A percentile compares a stretch with the other conserved stretches of the same genome.
phyloP scores from a whole-genome alignment of 768 basidiomycete genomes.

The Astraeus odoratus region DNA sequence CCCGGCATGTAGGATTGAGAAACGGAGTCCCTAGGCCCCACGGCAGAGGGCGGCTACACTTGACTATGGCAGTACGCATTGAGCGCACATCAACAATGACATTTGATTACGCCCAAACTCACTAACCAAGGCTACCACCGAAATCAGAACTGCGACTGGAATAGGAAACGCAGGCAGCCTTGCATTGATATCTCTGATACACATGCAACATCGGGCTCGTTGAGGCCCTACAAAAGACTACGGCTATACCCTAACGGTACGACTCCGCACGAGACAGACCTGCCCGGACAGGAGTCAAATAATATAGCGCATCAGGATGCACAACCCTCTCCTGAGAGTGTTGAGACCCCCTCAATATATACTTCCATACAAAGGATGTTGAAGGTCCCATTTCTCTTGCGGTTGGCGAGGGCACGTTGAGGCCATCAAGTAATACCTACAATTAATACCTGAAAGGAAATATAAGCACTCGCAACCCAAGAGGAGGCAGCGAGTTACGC shows the following conservation, averaged over 20 bases:
- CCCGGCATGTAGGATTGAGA: too few relatives aligned
- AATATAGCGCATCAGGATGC: background rate
- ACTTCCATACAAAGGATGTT: constrained; percentile 49
- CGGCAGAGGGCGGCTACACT: too few relatives aligned
- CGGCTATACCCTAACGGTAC: background rate
- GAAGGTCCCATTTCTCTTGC: constrained; percentile 55
- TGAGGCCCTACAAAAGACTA: background rate
- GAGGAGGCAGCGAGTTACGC: constrained; percentile 3
- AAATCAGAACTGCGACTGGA: too few relatives aligned
- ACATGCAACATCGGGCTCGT: background rate
- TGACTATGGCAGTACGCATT: too few relatives aligned
- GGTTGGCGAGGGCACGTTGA: constrained; percentile 70
- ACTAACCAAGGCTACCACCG: too few relatives aligned
- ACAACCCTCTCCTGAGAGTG: constrained; percentile 25
- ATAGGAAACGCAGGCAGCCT: too few relatives aligned
- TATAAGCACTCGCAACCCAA: constrained; percentile 1
- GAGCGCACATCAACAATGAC: too few relatives aligned
- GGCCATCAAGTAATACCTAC: constrained; percentile 42
- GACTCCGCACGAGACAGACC: background rate
- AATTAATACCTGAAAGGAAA: constrained; percentile 23
- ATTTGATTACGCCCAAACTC: too few relatives aligned
- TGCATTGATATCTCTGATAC: background rate
- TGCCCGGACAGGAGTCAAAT: background rate
- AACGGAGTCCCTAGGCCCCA: too few relatives aligned
- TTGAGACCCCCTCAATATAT: constrained; percentile 46